Percentiles rank a stretch among this genome's conserved stretches.
Evolutionary conservation across 176 grass and related monocot species (phyloP).

Genomic region (Aegilops bicornis): DNA sequence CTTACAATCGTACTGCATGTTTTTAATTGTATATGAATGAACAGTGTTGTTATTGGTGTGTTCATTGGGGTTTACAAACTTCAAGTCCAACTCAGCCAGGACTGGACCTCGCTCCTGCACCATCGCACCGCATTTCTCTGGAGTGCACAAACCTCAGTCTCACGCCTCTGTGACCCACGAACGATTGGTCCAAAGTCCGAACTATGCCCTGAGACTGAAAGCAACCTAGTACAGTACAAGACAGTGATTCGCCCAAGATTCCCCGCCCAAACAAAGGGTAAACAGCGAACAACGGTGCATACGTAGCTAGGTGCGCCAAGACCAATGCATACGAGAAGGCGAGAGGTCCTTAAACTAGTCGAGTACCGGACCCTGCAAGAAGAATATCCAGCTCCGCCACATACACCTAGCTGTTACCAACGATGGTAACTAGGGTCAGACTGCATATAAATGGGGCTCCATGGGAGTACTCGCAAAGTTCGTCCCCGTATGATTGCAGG

Average conservation of each 20-base stretch:
- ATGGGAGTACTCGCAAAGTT: neutral
- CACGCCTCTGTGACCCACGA: neutral
- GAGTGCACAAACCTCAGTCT: neutral
- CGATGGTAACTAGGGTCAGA: neutral
- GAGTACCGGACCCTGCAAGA: neutral
- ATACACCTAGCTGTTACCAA: no score
- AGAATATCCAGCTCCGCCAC: conserved; percentile 14
- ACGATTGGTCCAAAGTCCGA: neutral
- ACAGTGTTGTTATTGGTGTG: no score
- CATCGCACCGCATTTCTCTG: no score
- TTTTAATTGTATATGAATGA: no score
- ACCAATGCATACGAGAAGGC: neutral
- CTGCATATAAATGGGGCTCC: conserved; percentile 14
- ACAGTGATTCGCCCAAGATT: conserved; percentile 1
- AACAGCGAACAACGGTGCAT: neutral
- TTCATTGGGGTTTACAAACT: no score
- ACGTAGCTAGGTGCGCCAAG: neutral
- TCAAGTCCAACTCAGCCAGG: no score
- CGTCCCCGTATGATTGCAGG: neutral
- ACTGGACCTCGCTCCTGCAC: no score
- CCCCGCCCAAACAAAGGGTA: neutral
- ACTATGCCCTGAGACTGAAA: neutral
- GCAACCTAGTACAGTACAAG: neutral
- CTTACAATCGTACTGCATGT: no score
- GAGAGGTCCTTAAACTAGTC: conserved; percentile 13